Percentiles rank a stretch among this genome's conserved stretches.
Conservation (phyloP, 2,329 filamentous ascomycete genomes). For the Colletotrichum truncatum region DNA sequence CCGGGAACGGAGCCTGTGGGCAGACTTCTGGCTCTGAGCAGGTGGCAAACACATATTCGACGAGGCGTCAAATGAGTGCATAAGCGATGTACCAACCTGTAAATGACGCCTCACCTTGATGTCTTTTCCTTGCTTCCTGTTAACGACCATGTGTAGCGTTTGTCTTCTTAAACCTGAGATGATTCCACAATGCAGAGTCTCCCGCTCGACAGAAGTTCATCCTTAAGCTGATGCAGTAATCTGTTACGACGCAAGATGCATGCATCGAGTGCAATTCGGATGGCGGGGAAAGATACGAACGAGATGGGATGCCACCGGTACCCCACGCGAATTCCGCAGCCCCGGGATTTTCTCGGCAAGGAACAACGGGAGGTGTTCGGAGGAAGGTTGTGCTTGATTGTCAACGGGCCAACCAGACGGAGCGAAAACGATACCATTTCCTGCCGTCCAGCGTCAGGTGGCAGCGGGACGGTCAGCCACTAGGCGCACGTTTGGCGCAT, state of each 20-base stretch:
- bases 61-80: too few species aligned
- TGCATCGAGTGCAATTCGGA: background rate
- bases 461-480: background rate
- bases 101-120: too few species aligned
- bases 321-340: conserved; percentile 13
- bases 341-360: conserved; percentile 5
- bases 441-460: conserved; percentile 2
- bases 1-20: too few species aligned
- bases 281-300: background rate
- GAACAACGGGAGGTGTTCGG: background rate
- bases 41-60: too few species aligned
- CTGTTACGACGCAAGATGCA: background rate
- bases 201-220: too few species aligned
- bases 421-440: conserved; percentile 1
- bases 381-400: background rate
- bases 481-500: background rate
- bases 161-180: too few species aligned
- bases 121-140: too few species aligned
- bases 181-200: too few species aligned
- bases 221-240: too few species aligned
- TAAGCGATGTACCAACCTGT: too few species aligned
- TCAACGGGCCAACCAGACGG: conserved; percentile 5
- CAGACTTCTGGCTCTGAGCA: too few species aligned
- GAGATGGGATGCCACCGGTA: background rate
- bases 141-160: too few species aligned